These are phyloP conservation scores for Achaetomiella virescens DNA, from an alignment of 495 filamentous ascomycete species.

Conservation along the genomic window DNA sequence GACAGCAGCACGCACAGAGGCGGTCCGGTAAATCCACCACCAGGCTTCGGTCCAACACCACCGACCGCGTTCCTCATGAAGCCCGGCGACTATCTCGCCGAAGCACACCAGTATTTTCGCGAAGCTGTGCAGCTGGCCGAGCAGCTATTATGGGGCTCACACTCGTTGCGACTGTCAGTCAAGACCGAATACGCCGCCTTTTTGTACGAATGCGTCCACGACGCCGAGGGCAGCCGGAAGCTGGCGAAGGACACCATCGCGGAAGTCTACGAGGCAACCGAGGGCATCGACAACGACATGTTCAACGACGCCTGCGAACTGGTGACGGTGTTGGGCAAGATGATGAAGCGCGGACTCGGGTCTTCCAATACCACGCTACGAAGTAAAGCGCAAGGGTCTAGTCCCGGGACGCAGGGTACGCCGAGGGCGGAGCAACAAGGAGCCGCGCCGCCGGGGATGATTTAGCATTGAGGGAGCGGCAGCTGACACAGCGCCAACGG, in stretches of 20 bases:
- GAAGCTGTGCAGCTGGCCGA: constrained; percentile 72
- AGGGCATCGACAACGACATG: constrained; percentile 88
- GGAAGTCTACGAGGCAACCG: constrained; percentile 83
- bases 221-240: constrained; percentile 62
- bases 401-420: constrained; percentile 23
- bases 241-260: constrained; percentile 78
- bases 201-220: constrained; percentile 87
- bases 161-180: constrained; percentile 83
- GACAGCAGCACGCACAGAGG: constrained; percentile 37
- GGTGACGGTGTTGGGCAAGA: constrained; percentile 65
- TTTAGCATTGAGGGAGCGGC: constrained; percentile 7
- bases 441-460: constrained; percentile 27
- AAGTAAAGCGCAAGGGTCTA: constrained; percentile 25
- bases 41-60: constrained; percentile 45
- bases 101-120: constrained; percentile 72
- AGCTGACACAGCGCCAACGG: neutral
- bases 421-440: constrained; percentile 17
- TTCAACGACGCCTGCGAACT: constrained; percentile 73
- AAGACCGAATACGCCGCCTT: constrained; percentile 95
- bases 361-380: constrained; percentile 27
- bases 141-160: constrained; percentile 69
- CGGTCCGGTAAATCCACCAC: constrained; percentile 45
- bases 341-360: constrained; percentile 63
- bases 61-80: constrained; percentile 67
- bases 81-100: constrained; percentile 73